phyloP scores from a whole-genome alignment of 352 stramenopile genomes.

The Pseudoperonospora humuli region DNA sequence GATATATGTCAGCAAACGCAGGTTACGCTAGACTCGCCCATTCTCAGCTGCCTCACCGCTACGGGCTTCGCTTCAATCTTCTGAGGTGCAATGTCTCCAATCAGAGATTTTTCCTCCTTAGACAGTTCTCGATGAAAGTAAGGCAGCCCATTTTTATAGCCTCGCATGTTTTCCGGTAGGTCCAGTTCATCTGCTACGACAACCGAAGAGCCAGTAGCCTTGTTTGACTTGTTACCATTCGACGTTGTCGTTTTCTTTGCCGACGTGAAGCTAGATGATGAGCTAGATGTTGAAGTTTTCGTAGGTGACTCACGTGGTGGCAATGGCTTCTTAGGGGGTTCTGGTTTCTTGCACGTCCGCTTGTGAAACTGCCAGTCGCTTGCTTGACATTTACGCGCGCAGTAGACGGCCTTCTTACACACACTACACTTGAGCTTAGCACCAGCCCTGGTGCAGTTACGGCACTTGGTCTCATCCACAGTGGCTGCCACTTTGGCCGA shows the following conservation, averaged over 20 bases:
- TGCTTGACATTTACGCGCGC: slow-evolving; percentile 66
- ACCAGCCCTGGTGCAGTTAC: slow-evolving; percentile 69
- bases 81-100: slow-evolving; percentile 91
- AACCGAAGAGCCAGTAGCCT: slow-evolving; percentile 23
- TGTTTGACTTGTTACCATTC: slow-evolving; percentile 10
- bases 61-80: slow-evolving; percentile 54
- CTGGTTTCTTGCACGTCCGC: slow-evolving; percentile 81
- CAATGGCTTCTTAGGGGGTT: slow-evolving; percentile 39
- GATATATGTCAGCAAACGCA: not conserved
- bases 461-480: slow-evolving; percentile 27
- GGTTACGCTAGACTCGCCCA: not conserved
- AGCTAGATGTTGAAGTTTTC: slow-evolving; percentile 1
- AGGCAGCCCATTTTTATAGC: slow-evolving; percentile 80
- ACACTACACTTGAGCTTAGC: slow-evolving; percentile 84
- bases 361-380: slow-evolving; percentile 85
- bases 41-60: slow-evolving; percentile 6
- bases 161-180: slow-evolving; percentile 46
- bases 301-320: slow-evolving; percentile 20
- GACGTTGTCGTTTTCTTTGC: slow-evolving; percentile 13
- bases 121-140: slow-evolving; percentile 98
- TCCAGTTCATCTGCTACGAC: slow-evolving; percentile 66
- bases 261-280: slow-evolving; percentile 2
- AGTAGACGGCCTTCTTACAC: slow-evolving; percentile 84
- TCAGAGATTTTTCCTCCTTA: slow-evolving; percentile 93
- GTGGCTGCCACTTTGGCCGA: slow-evolving; percentile 1